phyloP scores from a whole-genome alignment of 2,329 filamentous ascomycete species.

The Neoscytalidium dimidiatum region DNA sequence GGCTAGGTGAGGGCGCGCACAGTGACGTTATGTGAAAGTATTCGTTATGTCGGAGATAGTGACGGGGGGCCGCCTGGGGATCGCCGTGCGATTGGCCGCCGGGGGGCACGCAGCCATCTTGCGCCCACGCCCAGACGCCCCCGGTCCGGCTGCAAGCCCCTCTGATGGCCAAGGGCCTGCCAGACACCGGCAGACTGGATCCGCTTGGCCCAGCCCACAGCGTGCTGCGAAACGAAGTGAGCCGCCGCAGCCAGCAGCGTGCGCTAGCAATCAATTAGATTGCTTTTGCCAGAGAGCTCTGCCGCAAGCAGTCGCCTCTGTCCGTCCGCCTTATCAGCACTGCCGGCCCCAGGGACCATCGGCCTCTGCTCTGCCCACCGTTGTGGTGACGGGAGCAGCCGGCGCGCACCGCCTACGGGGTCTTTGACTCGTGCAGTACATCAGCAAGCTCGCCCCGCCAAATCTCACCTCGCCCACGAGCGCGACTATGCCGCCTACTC shows the following conservation, averaged over 20 bases:
- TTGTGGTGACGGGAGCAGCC: slow-evolving; percentile 12
- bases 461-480: background rate
- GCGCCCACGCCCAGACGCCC: background rate
- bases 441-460: slow-evolving; percentile 12
- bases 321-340: background rate
- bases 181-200: background rate
- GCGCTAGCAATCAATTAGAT: slow-evolving; percentile 2
- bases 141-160: background rate
- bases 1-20: background rate
- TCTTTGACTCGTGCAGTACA: slow-evolving; percentile 4
- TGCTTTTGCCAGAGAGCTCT: background rate
- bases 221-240: slow-evolving; percentile 3
- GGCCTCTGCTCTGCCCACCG: background rate
- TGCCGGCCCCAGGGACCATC: background rate
- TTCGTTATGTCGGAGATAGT: slow-evolving; percentile 15
- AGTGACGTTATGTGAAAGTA: slow-evolving; percentile 14
- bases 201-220: slow-evolving; percentile 1
- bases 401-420: background rate
- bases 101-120: too few relatives aligned
- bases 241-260: background rate
- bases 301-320: background rate
- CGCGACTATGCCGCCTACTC: background rate
- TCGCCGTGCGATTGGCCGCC: background rate
- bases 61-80: background rate
- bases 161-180: background rate